Evolutionary conservation across 2,329 filamentous ascomycete genomes (phyloP).

Genomic region (Colletotrichum graminicola): DNA sequence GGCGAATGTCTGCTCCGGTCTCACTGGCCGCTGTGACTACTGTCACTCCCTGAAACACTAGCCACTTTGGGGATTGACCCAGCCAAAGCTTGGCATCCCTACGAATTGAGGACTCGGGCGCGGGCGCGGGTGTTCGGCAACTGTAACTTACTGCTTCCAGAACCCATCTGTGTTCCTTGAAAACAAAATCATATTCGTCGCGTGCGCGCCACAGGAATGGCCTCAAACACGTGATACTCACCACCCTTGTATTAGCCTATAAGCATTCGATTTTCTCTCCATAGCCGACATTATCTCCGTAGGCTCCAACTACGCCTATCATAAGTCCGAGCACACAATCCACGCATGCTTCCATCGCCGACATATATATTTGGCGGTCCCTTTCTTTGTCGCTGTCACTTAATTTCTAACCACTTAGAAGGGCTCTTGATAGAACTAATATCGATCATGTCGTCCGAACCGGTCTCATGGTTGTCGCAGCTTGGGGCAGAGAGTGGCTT

Average conservation of each 20-base stretch:
- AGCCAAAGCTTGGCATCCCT: neutral
- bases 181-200: neutral
- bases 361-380: slow-evolving; percentile 19
- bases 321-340: slow-evolving; percentile 33
- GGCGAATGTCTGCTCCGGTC: no score
- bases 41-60: neutral
- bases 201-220: neutral
- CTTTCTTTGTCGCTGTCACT: neutral
- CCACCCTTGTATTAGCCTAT: neutral
- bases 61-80: neutral
- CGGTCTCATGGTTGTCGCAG: slow-evolving; percentile 24
- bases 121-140: no score
- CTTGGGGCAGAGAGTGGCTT: slow-evolving; percentile 58
- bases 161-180: neutral
- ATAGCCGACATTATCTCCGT: slow-evolving; percentile 15
- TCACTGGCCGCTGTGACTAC: no score
- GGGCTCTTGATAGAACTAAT: no score
- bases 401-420: neutral
- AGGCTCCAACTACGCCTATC: slow-evolving; percentile 18
- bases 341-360: neutral
- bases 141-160: no score
- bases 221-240: slow-evolving; percentile 15
- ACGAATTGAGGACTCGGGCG: neutral
- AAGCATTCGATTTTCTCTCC: neutral
- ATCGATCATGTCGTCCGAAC: slow-evolving; percentile 27